Percentiles rank a stretch among this genome's conserved stretches.
Evolutionary conservation across 139 green algal species (phyloP).

Genomic region (Chlorella sp.): DNA sequence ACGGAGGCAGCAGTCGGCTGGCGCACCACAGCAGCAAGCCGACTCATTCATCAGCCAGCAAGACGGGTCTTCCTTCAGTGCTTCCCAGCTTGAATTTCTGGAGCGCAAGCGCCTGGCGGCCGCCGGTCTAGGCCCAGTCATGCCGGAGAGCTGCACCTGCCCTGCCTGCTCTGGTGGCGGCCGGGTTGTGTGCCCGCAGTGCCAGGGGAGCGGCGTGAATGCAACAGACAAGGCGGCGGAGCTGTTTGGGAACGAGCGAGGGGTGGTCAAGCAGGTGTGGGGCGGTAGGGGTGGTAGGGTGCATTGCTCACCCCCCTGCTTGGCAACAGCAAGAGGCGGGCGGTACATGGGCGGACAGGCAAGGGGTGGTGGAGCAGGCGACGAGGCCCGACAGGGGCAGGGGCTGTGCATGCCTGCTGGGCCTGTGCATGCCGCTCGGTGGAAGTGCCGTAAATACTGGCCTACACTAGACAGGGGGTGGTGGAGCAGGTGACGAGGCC

Average conservation of each 20-base stretch:
- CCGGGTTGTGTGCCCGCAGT: slow-evolving; percentile 9
- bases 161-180: slow-evolving; percentile 7
- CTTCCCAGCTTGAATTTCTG: slow-evolving; percentile 38
- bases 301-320: too few species aligned
- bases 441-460: too few species aligned
- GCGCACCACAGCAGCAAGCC: background rate
- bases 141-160: slow-evolving; percentile 25
- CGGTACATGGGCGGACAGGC: background rate
- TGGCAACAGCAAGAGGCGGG: background rate
- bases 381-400: background rate
- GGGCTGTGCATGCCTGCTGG: too few species aligned
- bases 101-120: slow-evolving; percentile 36
- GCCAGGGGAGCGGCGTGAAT: slow-evolving; percentile 36
- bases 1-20: background rate
- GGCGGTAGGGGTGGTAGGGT: too few species aligned
- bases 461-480: background rate
- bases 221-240: slow-evolving; percentile 4
- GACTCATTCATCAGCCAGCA: background rate
- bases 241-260: slow-evolving; percentile 27
- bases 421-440: background rate
- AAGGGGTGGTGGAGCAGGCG: background rate
- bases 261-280: slow-evolving; percentile 1
- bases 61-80: background rate
- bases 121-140: slow-evolving; percentile 33
- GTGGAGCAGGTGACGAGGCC: background rate